Evolutionary conservation across 2,329 filamentous ascomycete genomes (phyloP), one percentile per base, ranked within the genome.

Genomic region (Diaporthe australafricana): DNA sequence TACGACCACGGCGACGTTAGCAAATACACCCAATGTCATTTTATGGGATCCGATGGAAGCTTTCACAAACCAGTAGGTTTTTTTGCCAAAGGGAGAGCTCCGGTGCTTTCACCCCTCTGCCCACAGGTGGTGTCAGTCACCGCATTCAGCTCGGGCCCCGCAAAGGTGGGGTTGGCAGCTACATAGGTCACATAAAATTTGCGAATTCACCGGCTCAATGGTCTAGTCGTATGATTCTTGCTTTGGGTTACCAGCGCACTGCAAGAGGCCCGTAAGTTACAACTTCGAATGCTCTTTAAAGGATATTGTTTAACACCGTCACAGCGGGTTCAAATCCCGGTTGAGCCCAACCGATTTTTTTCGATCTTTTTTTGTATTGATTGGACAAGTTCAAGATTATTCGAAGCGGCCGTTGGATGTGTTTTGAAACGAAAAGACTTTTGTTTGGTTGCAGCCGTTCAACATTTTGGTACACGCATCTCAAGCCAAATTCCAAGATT

Each of bases 161-260:
- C 52, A 38, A 1, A 4, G 30, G 30, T 38, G 30, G 12, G 9
- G 5, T 4, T 1, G 0, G 0, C 3, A 2, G 2, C 27, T 55
- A 55, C 30, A 22, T 55, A 3, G 12, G 1, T 1, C 11, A 11
- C 11, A 7, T 2, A 42, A 40, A 35, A 17, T 8, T 48, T 5
- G 30, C 22, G 3, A 3, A 1, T 7, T 5, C 42, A 69, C 25
- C 42, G 66, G 66, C 66, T 57, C 55, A 57, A 47, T 69, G 66
- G 66, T 69, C 66, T 69, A 69, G 66, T 69, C 66, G 66, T 69
- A 69, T 69, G 66, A 69, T 69, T 69, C 66, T 57, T 69, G 66
- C 66, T 69, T 69, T 69, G 66, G 66, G 66, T 69, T 38, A 40
- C 45, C 53, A 56, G 47, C 66, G 30, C 53, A 69, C 66, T 69